A percentile compares a stretch with the other conserved stretches of the same genome.
Conservation (phyloP, 345 rosid species). For the Citrus sinensis region DNA sequence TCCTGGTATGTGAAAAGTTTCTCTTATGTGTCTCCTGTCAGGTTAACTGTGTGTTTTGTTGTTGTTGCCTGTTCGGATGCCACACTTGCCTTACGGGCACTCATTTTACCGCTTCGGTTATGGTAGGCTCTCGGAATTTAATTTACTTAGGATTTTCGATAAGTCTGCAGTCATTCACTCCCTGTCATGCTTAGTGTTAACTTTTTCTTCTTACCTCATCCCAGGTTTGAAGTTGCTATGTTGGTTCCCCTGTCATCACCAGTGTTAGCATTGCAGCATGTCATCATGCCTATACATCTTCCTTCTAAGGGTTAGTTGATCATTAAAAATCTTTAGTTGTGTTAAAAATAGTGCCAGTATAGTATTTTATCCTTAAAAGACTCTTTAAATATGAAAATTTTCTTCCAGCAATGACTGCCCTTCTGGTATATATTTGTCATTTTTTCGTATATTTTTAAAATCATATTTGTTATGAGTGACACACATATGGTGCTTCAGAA, state of each 20-base stretch:
- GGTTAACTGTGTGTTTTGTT: conserved; percentile 80
- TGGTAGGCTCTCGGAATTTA: conserved; percentile 45
- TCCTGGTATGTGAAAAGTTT: neutral
- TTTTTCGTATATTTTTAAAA: neutral
- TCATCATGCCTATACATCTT: conserved; percentile 40
- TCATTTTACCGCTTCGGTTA: conserved; percentile 76
- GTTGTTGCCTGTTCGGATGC: conserved; percentile 94
- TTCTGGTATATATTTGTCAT: neutral
- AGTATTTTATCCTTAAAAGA: neutral
- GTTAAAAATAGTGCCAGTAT: neutral
- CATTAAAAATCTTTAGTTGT: neutral
- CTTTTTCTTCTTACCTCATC: conserved; percentile 8
- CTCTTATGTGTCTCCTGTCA: conserved; percentile 32
- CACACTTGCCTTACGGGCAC: conserved; percentile 73
- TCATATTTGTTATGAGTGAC: neutral
- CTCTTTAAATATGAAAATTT: neutral
- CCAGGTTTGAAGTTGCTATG: conserved; percentile 88
- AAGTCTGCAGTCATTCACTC: neutral
- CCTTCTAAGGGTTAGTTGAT: conserved; percentile 46
- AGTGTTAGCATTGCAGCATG: conserved; percentile 73
- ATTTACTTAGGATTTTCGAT: neutral
- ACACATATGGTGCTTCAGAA: neutral
- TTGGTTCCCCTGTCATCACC: conserved; percentile 69
- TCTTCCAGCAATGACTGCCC: neutral
- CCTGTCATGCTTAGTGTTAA: neutral